Percentiles rank a stretch among this genome's conserved stretches.
phyloP scores from a whole-genome alignment of 1,284 basidiomycete genomes.

The Cutaneotrichosporon sp. region DNA sequence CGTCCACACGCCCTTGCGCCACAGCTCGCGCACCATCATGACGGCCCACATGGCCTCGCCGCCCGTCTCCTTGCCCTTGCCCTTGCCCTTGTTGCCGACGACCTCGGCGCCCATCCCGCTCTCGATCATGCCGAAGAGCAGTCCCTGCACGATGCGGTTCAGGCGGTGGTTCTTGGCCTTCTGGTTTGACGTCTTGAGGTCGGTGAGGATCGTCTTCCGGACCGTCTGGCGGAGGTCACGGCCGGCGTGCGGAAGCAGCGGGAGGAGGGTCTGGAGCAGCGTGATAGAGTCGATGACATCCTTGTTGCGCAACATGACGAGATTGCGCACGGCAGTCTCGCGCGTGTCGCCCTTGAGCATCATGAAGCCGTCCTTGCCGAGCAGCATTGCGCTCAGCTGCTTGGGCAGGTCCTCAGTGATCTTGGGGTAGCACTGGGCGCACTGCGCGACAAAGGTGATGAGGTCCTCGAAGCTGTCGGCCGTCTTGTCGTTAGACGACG shows the following conservation, averaged over 20 bases:
- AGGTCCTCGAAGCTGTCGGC: slow-evolving; percentile 80
- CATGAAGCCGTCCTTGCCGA: slow-evolving; percentile 52
- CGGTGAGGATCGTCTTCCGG: slow-evolving; percentile 92
- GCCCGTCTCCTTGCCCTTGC: slow-evolving; percentile 56
- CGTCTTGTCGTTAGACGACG: slow-evolving; percentile 62
- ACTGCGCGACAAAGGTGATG: slow-evolving; percentile 71
- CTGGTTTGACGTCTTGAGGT: slow-evolving; percentile 88
- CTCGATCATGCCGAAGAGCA: slow-evolving; percentile 96
- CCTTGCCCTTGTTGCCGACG: slow-evolving; percentile 70
- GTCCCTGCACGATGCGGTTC: slow-evolving; percentile 92
- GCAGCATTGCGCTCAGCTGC: slow-evolving; percentile 72
- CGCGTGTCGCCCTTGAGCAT: slow-evolving; percentile 60
- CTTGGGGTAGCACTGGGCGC: slow-evolving; percentile 84
- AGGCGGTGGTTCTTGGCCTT: slow-evolving; percentile 92
- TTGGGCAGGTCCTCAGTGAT: slow-evolving; percentile 79
- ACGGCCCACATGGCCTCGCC: slow-evolving; percentile 99
- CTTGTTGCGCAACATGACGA: slow-evolving; percentile 92
- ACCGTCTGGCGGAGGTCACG: slow-evolving; percentile 85
- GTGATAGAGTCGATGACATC: slow-evolving; percentile 90
- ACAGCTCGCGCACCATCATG: slow-evolving; percentile 88
- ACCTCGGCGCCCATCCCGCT: slow-evolving; percentile 79
- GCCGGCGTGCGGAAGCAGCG: slow-evolving; percentile 85
- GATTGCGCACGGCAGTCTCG: slow-evolving; percentile 79
- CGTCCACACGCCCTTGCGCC: slow-evolving; percentile 91
- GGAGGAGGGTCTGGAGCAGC: slow-evolving; percentile 86